Base-by-base conservation (phyloP, 2,329 filamentous ascomycete genomes). In the Nothophaeocryptopus gaeumannii region DNA sequence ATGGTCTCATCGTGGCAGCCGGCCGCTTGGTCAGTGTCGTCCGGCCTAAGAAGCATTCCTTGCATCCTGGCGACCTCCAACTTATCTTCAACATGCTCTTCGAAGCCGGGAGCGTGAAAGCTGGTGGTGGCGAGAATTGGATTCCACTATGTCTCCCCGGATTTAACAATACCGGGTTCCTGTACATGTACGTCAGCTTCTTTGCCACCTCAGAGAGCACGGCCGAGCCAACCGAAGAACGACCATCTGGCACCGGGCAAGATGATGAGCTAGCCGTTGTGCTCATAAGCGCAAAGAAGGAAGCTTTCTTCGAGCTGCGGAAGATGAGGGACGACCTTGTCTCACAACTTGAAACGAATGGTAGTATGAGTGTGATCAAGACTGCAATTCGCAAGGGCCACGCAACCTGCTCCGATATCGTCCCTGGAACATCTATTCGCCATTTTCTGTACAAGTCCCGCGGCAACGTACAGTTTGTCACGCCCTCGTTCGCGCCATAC, bases 41-140 rank as follows among this genome's bases (percentile, higher is more conserved):
- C 12, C 80, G 93, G 33, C 95, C 95, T 5, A 91, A 95, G 60
- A 89, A 93, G 50, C 93, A 99, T 69, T 96, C 91, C 0, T 78
- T 99, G 2, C 95, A 99, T 62, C 93, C 95, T 0, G 92, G 91
- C 56, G 93, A 99, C 67, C 78, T 99, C 16, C 92, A 96, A 65
- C 80, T 99, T 39, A 91, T 99, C 53, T 99, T 99, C 78, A 97
- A 97, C 66, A 99, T 99, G 95, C 82, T 99, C 2, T 99, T 99
- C 63, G 91, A 95, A 72, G 93, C 92, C 2, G 89, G 89, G 41
- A 87, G 89, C 37, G 86, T 99, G 66, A 92, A 93, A 67, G 86
- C 89, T 14, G 91, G 88, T 5, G 90, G 82, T n/a, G 93, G 92
- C 29, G 93, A 99, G 70, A 96, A 92, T 63, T 99, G 93, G 93